Evolutionary conservation across 768 basidiomycete genomes (phyloP).

Genomic region (Podaxis sp.): DNA sequence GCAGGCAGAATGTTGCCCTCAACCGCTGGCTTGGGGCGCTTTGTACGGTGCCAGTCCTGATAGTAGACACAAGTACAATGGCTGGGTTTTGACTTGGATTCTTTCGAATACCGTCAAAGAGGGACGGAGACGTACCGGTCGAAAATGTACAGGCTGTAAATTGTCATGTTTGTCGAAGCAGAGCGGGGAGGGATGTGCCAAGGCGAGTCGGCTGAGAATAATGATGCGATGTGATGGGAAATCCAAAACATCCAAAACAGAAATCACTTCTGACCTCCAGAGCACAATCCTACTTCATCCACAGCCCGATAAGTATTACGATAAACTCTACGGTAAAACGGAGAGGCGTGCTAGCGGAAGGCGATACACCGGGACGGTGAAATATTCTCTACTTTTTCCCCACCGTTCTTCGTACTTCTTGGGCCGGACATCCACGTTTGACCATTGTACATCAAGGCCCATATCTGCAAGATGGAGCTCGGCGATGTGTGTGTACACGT

Average conservation of each 20-base stretch:
- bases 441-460: constrained; percentile 81
- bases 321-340: constrained; percentile 12
- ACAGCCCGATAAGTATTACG: neutral
- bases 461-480: constrained; percentile 84
- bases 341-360: constrained; percentile 52
- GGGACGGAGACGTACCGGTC: constrained; percentile 59
- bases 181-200: constrained; percentile 4
- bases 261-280: neutral
- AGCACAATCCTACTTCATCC: neutral
- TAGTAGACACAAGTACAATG: constrained; percentile 94
- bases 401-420: constrained; percentile 62
- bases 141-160: constrained; percentile 91
- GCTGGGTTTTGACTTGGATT: constrained; percentile 37
- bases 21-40: constrained; percentile 67
- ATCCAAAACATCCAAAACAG: neutral
- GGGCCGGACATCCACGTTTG: constrained; percentile 64
- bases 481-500: constrained; percentile 83
- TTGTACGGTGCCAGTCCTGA: constrained; percentile 90
- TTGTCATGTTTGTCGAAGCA: constrained; percentile 58
- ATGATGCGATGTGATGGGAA: neutral
- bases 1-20: constrained; percentile 76
- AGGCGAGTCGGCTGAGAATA: neutral
- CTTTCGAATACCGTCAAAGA: neutral
- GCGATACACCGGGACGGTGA: constrained; percentile 72
- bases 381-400: constrained; percentile 77